phyloP scores from a whole-genome alignment of 768 basidiomycete genomes.

The Russula earlei region DNA sequence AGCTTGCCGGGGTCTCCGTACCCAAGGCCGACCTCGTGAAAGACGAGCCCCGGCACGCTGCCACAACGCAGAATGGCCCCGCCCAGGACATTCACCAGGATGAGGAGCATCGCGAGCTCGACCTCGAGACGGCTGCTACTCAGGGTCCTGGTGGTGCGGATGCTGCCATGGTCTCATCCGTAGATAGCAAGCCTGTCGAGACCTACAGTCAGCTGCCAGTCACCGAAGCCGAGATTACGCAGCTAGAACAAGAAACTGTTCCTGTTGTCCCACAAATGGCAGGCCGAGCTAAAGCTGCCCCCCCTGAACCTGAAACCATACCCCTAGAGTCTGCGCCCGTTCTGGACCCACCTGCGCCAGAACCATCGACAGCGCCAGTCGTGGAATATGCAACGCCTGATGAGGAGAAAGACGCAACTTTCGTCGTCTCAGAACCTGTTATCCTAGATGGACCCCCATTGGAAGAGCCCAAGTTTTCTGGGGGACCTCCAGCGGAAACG shows the following conservation, averaged over 20 bases:
- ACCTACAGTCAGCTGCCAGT: constrained; percentile 10
- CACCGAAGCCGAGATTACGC: constrained; percentile 1
- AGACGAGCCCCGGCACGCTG: constrained; percentile 10
- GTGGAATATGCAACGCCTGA: neutral
- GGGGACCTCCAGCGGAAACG: neutral
- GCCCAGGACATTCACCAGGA: neutral
- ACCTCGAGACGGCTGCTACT: neutral
- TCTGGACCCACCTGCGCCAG: neutral
- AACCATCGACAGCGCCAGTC: neutral
- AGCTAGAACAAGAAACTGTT: neutral
- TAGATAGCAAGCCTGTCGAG: constrained; percentile 26
- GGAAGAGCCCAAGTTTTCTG: neutral
- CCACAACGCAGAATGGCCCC: constrained; percentile 5
- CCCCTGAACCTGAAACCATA: constrained; percentile 24
- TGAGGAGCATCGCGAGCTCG: neutral
- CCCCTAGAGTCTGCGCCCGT: neutral
- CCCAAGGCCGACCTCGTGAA: constrained; percentile 15
- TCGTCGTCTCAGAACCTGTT: neutral
- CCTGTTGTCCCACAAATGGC: neutral
- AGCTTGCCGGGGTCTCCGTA: constrained; percentile 13
- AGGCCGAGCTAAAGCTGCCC: constrained; percentile 22
- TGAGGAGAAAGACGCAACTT: neutral
- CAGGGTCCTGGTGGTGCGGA: neutral
- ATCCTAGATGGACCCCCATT: no score
- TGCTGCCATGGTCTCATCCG: constrained; percentile 22